Conservation (phyloP, 352 stramenopile species). For the Paralagenidium karlingii region DNA sequence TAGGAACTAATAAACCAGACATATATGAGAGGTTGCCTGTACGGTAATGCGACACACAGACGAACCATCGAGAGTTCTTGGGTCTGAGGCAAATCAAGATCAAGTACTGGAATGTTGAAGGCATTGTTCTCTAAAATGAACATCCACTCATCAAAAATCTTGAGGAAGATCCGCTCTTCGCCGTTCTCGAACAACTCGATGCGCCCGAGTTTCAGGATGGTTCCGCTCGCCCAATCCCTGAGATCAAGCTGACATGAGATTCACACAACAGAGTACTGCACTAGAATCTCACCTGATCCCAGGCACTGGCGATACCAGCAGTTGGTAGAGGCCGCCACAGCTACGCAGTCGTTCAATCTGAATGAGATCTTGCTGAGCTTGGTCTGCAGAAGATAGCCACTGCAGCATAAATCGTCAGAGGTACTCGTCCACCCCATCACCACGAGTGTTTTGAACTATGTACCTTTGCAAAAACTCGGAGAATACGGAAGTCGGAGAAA, state of each 20-base stretch:
- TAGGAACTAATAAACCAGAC: conserved; percentile 33
- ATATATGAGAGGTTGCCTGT: not conserved
- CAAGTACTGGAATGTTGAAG: conserved; percentile 60
- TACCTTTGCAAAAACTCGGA: conserved; percentile 62
- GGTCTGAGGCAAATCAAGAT: conserved; percentile 51
- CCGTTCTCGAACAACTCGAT: conserved; percentile 37
- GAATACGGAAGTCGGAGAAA: conserved; percentile 69
- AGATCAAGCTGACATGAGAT: not conserved
- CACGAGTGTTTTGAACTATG: not conserved
- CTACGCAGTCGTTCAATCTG: conserved; percentile 37
- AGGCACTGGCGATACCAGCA: conserved; percentile 70
- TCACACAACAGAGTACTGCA: not conserved
- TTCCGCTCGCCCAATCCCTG: conserved; percentile 48
- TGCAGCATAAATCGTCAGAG: no score
- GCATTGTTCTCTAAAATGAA: conserved; percentile 68
- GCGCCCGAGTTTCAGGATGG: conserved; percentile 38
- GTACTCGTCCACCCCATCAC: not conserved
- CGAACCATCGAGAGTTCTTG: conserved; percentile 54
- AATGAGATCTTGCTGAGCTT: no score
- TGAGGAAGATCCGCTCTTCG: conserved; percentile 33
- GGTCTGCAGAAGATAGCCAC: no score
- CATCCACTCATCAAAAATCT: conserved; percentile 80
- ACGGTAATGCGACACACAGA: not conserved
- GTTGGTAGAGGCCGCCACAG: conserved; percentile 58
- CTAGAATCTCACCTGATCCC: conserved; percentile 32